A percentile compares a stretch with the other conserved stretches of the same genome.
phyloP scores from a whole-genome alignment of 352 stramenopile species.

The Phytophthora boehmeriae region DNA sequence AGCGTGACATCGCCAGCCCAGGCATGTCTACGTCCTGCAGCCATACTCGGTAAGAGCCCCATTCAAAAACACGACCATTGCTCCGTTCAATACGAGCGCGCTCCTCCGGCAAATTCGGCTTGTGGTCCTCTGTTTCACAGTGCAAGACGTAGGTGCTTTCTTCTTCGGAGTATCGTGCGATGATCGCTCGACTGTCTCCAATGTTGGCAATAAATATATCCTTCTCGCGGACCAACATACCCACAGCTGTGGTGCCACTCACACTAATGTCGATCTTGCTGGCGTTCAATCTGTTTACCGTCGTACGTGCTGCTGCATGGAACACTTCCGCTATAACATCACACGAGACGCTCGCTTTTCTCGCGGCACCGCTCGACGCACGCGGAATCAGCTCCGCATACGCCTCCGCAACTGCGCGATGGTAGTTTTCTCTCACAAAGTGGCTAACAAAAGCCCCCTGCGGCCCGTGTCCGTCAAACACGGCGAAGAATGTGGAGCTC shows the following conservation, averaged over 20 bases:
- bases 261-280: constrained; percentile 76
- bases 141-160: constrained; percentile 53
- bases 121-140: constrained; percentile 81
- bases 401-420: constrained; percentile 48
- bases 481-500: constrained; percentile 64
- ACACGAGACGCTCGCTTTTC: constrained; percentile 34
- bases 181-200: constrained; percentile 72
- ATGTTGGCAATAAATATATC: constrained; percentile 78
- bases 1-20: constrained; percentile 85
- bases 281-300: constrained; percentile 49
- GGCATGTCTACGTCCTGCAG: constrained; percentile 87
- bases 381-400: constrained; percentile 41
- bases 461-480: constrained; percentile 80
- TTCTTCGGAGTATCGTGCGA: constrained; percentile 45
- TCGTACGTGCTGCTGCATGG: constrained; percentile 40
- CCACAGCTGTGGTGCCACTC: constrained; percentile 77
- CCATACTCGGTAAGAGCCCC: constrained; percentile 81
- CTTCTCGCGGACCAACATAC: constrained; percentile 58
- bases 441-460: constrained; percentile 81
- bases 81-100: constrained; percentile 65
- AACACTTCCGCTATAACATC: constrained; percentile 64
- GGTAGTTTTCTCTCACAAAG: constrained; percentile 73
- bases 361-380: background rate
- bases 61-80: constrained; percentile 86
- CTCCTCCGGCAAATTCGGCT: constrained; percentile 74